A percentile compares a stretch with the other conserved stretches of the same genome.
These are phyloP conservation scores for Parathielavia hyrcaniae DNA, from an alignment of 495 filamentous ascomycete species.

Conservation along the genomic window DNA sequence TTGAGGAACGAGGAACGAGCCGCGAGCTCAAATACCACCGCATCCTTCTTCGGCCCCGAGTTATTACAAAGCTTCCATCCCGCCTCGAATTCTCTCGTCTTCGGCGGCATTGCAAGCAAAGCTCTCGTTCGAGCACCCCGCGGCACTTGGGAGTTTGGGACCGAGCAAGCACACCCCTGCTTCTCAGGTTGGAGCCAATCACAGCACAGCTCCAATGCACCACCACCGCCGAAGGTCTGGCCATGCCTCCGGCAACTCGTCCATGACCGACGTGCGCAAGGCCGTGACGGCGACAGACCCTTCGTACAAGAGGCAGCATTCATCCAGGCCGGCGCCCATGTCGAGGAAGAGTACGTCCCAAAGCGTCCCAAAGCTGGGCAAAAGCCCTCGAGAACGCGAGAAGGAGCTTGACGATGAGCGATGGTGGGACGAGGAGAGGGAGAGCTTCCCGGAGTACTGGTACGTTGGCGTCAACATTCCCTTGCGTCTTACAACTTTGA, in stretches of 20 bases:
- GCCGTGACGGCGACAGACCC: constrained; percentile 31
- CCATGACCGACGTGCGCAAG: constrained; percentile 46
- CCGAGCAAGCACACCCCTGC: constrained; percentile 4
- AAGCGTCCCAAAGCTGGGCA: constrained; percentile 38
- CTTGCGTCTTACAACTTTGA: constrained; percentile 17
- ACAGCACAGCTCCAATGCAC: constrained; percentile 37
- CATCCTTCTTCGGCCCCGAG: not conserved
- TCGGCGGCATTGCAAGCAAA: not conserved
- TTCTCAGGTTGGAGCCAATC: constrained; percentile 25
- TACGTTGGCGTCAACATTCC: constrained; percentile 30
- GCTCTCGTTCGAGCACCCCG: constrained; percentile 5
- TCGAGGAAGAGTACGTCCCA: constrained; percentile 38
- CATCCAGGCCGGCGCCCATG: constrained; percentile 35
- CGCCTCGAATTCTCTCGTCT: not conserved
- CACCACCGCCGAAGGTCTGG: constrained; percentile 47
- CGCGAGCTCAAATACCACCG: constrained; percentile 8
- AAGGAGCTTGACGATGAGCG: constrained; percentile 42
- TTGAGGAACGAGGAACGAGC: not conserved
- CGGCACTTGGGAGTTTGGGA: constrained; percentile 15
- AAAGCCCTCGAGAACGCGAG: constrained; percentile 41
- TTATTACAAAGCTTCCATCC: not conserved
- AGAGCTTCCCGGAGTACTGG: constrained; percentile 49
- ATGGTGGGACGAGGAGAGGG: constrained; percentile 44
- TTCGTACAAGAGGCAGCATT: constrained; percentile 29
- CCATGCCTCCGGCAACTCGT: constrained; percentile 43